These are phyloP conservation scores for Ceratocystis ficicola DNA, from an alignment of 2,329 filamentous ascomycete genomes.

Conservation along the genomic window DNA sequence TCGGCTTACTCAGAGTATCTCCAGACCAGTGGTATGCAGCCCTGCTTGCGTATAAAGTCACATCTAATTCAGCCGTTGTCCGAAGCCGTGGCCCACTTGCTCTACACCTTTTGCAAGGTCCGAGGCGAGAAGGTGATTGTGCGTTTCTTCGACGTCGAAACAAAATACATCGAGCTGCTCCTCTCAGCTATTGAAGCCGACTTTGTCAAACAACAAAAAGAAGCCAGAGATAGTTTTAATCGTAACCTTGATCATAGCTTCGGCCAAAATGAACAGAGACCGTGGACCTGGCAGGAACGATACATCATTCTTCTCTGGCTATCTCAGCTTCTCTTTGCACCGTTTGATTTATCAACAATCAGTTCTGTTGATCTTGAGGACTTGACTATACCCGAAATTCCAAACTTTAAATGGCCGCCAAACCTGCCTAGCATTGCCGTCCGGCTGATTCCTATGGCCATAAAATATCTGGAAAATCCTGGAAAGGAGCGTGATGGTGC, in stretches of 20 bases:
- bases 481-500: constrained; percentile 86
- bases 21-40: constrained; percentile 33
- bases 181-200: constrained; percentile 59
- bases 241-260: constrained; percentile 22
- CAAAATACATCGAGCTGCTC: constrained; percentile 69
- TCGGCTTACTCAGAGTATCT: constrained; percentile 63
- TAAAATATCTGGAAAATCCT: constrained; percentile 58
- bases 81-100: constrained; percentile 60
- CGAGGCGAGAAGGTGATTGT: constrained; percentile 86
- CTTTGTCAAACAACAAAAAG: constrained; percentile 27
- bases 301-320: constrained; percentile 85
- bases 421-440: constrained; percentile 57
- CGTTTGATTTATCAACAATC: constrained; percentile 81
- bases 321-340: constrained; percentile 67
- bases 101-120: constrained; percentile 91
- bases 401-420: constrained; percentile 43
- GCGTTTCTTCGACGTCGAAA: constrained; percentile 82
- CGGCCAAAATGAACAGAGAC: constrained; percentile 21
- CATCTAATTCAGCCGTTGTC: constrained; percentile 45
- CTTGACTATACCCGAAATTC: constrained; percentile 33
- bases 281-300: constrained; percentile 71
- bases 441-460: constrained; percentile 57
- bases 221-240: not conserved
- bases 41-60: constrained; percentile 27
- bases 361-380: constrained; percentile 49